Evolutionary conservation across 208 protist genomes (phyloP).

Genomic region (Acanthamoeba comandoni): DNA sequence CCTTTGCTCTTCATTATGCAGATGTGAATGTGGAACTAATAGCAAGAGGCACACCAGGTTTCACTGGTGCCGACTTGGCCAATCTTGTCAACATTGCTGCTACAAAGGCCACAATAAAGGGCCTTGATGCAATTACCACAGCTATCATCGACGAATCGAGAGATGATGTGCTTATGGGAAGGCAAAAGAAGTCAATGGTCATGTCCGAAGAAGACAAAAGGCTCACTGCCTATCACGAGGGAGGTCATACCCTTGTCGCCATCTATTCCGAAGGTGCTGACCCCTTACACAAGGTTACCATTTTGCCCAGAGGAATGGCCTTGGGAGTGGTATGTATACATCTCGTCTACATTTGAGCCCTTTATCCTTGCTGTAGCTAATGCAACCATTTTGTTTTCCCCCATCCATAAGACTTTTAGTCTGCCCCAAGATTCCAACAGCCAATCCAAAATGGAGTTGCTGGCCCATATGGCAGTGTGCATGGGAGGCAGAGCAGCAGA

Average conservation of each 20-base stretch:
- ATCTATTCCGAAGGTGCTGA: slow-evolving; percentile 91
- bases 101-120: slow-evolving; percentile 82
- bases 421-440: no score
- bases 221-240: slow-evolving; percentile 95
- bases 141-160: slow-evolving; percentile 85
- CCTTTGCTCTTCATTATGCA: no score
- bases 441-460: slow-evolving; percentile 89
- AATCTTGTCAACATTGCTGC: slow-evolving; percentile 89
- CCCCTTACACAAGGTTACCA: slow-evolving; percentile 96
- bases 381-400: no score
- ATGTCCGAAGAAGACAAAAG: slow-evolving; percentile 70
- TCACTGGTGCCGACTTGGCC: slow-evolving; percentile 87
- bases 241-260: slow-evolving; percentile 94
- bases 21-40: slow-evolving; percentile 81
- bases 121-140: slow-evolving; percentile 77
- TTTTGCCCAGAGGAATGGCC: slow-evolving; percentile 88
- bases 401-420: no score
- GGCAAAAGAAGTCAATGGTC: slow-evolving; percentile 77
- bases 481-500: slow-evolving; percentile 96
- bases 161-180: slow-evolving; percentile 85
- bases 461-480: slow-evolving; percentile 93
- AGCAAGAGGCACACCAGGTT: slow-evolving; percentile 85
- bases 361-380: no score
- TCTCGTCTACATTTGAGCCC: no score
- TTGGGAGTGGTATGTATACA: slow-evolving; percentile 83